A percentile compares a stretch with the other conserved stretches of the same genome.
phyloP scores from a whole-genome alignment of 176 grass and related monocot species.

The Musa acuminata region DNA sequence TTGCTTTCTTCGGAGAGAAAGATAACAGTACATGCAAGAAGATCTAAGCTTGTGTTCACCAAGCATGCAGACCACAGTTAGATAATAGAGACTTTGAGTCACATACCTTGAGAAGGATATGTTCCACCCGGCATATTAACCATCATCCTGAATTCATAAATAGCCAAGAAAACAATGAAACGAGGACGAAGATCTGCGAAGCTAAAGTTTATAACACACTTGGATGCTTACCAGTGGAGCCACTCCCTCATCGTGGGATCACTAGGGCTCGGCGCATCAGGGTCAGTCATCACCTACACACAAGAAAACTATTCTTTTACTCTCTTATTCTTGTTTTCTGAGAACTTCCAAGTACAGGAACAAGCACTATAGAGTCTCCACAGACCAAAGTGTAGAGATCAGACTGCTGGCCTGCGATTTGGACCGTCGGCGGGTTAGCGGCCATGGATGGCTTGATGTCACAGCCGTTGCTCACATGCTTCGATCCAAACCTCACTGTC shows the following conservation, averaged over 20 bases:
- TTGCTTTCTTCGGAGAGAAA: too few species aligned
- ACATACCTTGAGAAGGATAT: constrained; percentile 67
- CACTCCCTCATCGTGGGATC: constrained; percentile 68
- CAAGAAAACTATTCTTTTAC: background rate
- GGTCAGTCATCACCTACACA: constrained; percentile 69
- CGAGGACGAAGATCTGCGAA: too few species aligned
- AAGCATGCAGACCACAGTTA: background rate
- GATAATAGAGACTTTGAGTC: too few species aligned
- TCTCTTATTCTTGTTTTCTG: background rate
- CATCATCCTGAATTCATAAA: constrained; percentile 43
- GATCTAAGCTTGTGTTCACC: too few species aligned
- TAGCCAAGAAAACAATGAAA: too few species aligned
- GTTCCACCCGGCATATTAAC: constrained; percentile 70
- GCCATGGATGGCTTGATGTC: constrained; percentile 63
- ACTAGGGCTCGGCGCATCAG: constrained; percentile 80
- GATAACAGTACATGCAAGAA: too few species aligned
- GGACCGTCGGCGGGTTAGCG: constrained; percentile 31
- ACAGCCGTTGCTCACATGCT: constrained; percentile 72
- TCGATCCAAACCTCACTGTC: constrained; percentile 46
- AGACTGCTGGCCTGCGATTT: constrained; percentile 43
- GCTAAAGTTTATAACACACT: too few species aligned
- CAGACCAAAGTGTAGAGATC: constrained; percentile 65
- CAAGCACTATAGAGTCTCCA: too few species aligned
- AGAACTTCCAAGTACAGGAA: background rate
- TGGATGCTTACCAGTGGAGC: constrained; percentile 42